Conservation (phyloP, 2,329 filamentous ascomycete species). For the Clonostachys rosea region DNA sequence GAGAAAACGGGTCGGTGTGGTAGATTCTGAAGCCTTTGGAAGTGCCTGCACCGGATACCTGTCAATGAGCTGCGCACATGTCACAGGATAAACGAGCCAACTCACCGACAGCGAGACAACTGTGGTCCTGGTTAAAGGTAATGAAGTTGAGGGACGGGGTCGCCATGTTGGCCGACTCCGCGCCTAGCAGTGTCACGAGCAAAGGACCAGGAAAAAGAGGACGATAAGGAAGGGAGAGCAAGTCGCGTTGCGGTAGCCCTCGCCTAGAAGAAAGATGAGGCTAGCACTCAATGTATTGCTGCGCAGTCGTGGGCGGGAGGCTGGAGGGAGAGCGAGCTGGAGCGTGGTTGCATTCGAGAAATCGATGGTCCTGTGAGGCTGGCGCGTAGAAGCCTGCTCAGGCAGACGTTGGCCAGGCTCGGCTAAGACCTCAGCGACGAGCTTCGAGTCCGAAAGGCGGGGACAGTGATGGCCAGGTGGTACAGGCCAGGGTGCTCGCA, state of each 20-base stretch:
- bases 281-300: neutral
- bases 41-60: constrained; percentile 59
- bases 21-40: constrained; percentile 94
- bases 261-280: neutral
- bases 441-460: too few species aligned
- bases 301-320: neutral
- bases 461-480: too few species aligned
- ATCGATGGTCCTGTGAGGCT: too few species aligned
- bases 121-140: constrained; percentile 99
- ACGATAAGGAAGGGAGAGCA: neutral
- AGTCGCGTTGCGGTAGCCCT: neutral
- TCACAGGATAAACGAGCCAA: neutral
- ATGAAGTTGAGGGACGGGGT: constrained; percentile 87
- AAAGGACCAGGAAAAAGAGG: neutral
- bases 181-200: neutral
- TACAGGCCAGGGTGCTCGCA: too few species aligned
- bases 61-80: neutral
- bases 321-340: too few species aligned
- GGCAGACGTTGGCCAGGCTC: too few species aligned
- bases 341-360: too few species aligned
- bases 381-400: too few species aligned
- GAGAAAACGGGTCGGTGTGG: constrained; percentile 92
- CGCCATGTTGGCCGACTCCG: constrained; percentile 45
- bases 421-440: too few species aligned
- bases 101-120: constrained; percentile 89